Base-by-base conservation (phyloP, 2,329 filamentous ascomycete species). In the Atkinsonella hypoxylon region DNA sequence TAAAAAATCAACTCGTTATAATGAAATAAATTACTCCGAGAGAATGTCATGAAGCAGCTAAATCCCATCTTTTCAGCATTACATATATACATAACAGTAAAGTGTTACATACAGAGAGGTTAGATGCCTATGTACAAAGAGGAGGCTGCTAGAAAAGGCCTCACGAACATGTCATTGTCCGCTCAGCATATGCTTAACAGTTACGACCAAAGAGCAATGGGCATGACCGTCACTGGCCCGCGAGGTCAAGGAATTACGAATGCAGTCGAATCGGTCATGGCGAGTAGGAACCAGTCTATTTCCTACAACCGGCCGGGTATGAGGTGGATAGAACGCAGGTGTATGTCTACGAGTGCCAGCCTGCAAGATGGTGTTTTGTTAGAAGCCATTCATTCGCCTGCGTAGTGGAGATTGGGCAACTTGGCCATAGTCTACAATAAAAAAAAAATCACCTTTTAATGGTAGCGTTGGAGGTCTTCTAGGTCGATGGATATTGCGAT, bases 161-260 rank as follows among this genome's bases (percentile, higher is more conserved):
- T 26, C 22, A 6, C 3, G 3, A 26, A 26, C 22, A 26, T 26
- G 22, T 26, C 22, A 26, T 6, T 26, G 22, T 26, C 22, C n/a
- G n/a, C n/a, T n/a, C n/a, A n/a, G n/a, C n/a, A n/a, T n/a, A n/a
- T n/a, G n/a, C n/a, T n/a, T n/a, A n/a, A n/a, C n/a, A n/a, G n/a
- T n/a, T n/a, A n/a, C n/a, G n/a, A n/a, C n/a, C n/a, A n/a, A 32
- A 32, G 12, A 6, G 31, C 31, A 32, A 32, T 32, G 31, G 31
- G 31, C 7, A 32, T 32, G 31, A 12, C 31, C 6, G 31, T 12
- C 31, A 81, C 78, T 0, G 78, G 77, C 0, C 78, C 78, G 3
- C 64, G 81, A 0, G 78, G 78, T 0, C 78, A 81, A 56, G 78
- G 78, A 12, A 67, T 81, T n/a, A 74, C 77, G 18, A 81, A 82